These are phyloP conservation scores for Umbelopsis isabellina DNA, from an alignment of 192 early-diverging fungal genomes.

Conservation along the genomic window DNA sequence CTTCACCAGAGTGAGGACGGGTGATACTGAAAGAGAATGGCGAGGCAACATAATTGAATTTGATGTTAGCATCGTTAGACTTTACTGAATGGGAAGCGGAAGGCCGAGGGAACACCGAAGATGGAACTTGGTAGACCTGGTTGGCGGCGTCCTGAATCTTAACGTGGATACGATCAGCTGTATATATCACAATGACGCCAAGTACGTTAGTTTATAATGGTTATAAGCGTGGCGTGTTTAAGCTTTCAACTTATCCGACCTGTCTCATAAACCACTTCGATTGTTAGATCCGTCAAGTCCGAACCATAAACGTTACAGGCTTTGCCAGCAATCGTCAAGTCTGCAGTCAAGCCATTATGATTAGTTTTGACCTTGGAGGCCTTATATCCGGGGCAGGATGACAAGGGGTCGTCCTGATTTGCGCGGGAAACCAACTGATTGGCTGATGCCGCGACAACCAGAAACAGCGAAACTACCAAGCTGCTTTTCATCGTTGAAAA, in stretches of 20 bases:
- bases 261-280: slow-evolving; percentile 21
- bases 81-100: not conserved
- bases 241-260: slow-evolving; percentile 1
- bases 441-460: no score
- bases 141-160: slow-evolving; percentile 41
- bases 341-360: not conserved
- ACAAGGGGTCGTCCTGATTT: slow-evolving; percentile 1
- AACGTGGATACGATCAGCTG: slow-evolving; percentile 46
- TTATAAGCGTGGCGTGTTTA: not conserved
- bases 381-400: slow-evolving; percentile 19
- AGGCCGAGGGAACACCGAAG: slow-evolving; percentile 17
- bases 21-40: slow-evolving; percentile 20
- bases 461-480: no score
- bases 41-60: slow-evolving; percentile 28
- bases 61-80: not conserved
- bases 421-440: no score
- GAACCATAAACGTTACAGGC: slow-evolving; percentile 21
- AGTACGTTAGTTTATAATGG: not conserved
- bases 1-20: slow-evolving; percentile 2
- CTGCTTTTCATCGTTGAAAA: no score
- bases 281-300: slow-evolving; percentile 16
- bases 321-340: slow-evolving; percentile 21
- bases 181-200: not conserved
- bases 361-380: slow-evolving; percentile 5
- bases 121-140: slow-evolving; percentile 18